Conservation (phyloP, 169 alveolate genomes). For the Plasmodium vinckei region DNA sequence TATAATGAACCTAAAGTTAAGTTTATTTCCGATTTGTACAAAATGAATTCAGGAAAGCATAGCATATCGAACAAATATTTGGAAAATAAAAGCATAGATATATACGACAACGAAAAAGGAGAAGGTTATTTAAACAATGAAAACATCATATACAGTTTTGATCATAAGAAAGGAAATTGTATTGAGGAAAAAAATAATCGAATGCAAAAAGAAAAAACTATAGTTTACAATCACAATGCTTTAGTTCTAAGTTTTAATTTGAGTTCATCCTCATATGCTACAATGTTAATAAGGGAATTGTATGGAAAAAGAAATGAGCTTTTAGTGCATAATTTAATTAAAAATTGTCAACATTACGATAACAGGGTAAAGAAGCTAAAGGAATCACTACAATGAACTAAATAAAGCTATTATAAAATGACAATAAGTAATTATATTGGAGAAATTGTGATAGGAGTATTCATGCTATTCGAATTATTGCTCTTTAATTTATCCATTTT, state of each 20-base stretch:
- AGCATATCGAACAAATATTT: not conserved
- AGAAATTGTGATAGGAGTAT: too few relatives aligned
- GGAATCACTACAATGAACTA: not conserved
- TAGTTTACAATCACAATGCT: conserved; percentile 10
- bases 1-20: conserved; percentile 71
- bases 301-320: conserved; percentile 71
- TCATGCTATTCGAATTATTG: too few relatives aligned
- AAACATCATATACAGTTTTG: not conserved
- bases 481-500: too few relatives aligned
- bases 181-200: not conserved
- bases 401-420: too few relatives aligned
- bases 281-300: conserved; percentile 71
- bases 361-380: not conserved
- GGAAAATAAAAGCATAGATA: not conserved
- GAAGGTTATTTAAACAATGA: not conserved
- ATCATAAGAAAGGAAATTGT: not conserved
- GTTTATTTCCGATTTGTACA: conserved; percentile 53
- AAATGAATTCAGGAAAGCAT: not conserved
- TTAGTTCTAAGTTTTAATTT: conserved; percentile 66
- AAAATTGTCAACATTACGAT: conserved; percentile 61
- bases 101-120: not conserved
- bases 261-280: conserved; percentile 74
- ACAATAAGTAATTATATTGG: too few relatives aligned
- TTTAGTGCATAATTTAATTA: conserved; percentile 36
- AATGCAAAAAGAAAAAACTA: not conserved